These are phyloP conservation scores for Heimioporus retisporus DNA, from an alignment of 1,284 basidiomycete genomes.

Conservation along the genomic window DNA sequence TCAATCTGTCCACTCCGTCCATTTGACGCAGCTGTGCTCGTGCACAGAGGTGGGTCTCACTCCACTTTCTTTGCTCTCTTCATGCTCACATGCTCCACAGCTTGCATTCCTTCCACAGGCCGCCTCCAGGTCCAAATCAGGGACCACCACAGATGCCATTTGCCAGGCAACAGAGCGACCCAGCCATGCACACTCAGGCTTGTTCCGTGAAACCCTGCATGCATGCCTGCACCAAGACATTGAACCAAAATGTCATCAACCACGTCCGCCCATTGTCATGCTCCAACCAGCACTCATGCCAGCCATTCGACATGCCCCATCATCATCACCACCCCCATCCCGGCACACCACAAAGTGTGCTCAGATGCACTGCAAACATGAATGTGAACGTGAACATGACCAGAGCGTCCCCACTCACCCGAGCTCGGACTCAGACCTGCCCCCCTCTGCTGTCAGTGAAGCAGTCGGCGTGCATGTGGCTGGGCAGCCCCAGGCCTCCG, in stretches of 20 bases:
- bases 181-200: too few relatives aligned
- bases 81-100: neutral
- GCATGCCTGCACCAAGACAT: neutral
- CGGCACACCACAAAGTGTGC: too few relatives aligned
- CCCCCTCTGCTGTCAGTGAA: too few relatives aligned
- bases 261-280: too few relatives aligned
- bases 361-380: too few relatives aligned
- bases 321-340: neutral
- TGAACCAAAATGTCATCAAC: neutral
- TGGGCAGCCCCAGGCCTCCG: too few relatives aligned
- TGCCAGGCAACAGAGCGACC: neutral
- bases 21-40: neutral
- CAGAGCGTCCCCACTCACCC: neutral
- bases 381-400: too few relatives aligned
- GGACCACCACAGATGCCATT: too few relatives aligned
- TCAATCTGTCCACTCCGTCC: neutral
- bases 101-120: neutral
- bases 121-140: neutral
- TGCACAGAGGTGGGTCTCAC: neutral
- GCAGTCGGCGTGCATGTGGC: too few relatives aligned
- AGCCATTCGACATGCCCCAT: neutral
- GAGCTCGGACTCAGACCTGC: neutral
- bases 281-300: neutral
- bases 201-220: neutral
- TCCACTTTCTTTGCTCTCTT: neutral